Evolutionary conservation across 257 asterid species (phyloP).

Genomic region (Leonotis leonurus): DNA sequence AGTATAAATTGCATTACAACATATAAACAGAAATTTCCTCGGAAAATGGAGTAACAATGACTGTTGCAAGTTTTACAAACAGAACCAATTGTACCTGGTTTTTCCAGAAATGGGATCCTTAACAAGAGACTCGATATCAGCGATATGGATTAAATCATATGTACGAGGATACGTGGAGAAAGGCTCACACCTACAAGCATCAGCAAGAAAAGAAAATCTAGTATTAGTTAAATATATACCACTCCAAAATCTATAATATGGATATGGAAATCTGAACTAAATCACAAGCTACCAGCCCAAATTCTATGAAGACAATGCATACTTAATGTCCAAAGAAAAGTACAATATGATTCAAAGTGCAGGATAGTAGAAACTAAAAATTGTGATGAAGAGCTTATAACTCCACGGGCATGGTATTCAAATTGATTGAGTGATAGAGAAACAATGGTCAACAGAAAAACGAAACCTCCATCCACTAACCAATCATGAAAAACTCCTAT

Average conservation of each 20-base stretch:
- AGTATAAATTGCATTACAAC: too few relatives aligned
- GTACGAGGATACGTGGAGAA: slow-evolving; percentile 97
- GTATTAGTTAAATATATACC: too few relatives aligned
- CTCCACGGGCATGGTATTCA: too few relatives aligned
- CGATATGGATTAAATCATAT: slow-evolving; percentile 86
- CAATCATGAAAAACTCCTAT: slow-evolving; percentile 91
- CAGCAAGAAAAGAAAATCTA: slow-evolving; percentile 17
- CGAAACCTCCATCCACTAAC: slow-evolving; percentile 44
- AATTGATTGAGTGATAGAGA: background rate
- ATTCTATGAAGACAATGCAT: too few relatives aligned
- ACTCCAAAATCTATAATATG: too few relatives aligned
- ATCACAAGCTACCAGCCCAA: too few relatives aligned
- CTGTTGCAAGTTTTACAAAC: background rate
- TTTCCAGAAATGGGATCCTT: slow-evolving; percentile 60
- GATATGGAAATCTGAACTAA: too few relatives aligned
- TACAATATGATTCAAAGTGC: too few relatives aligned
- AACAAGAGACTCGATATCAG: slow-evolving; percentile 64
- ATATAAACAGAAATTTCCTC: too few relatives aligned
- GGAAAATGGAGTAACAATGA: too few relatives aligned
- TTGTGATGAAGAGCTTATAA: too few relatives aligned
- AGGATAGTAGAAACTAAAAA: background rate
- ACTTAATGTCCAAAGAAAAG: too few relatives aligned
- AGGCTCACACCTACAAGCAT: slow-evolving; percentile 88
- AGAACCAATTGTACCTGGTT: slow-evolving; percentile 43
- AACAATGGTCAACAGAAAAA: background rate